Evolutionary conservation across 2,329 filamentous ascomycete species (phyloP).

Genomic region (Trichoderma gracile): DNA sequence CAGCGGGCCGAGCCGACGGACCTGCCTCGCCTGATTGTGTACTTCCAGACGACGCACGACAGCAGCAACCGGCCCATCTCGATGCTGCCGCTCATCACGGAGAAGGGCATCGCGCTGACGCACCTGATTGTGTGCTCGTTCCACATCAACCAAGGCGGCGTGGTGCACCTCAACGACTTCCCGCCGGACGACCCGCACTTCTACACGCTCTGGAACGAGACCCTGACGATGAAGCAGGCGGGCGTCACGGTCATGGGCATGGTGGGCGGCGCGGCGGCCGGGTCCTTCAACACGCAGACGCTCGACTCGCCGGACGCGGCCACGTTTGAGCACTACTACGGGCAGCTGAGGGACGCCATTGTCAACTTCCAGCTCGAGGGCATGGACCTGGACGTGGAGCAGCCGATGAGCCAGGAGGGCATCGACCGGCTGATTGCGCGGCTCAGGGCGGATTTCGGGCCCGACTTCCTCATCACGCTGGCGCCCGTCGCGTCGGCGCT

Average conservation of each 20-base stretch:
- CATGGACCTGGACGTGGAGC: conserved; percentile 76
- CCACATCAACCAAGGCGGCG: conserved; percentile 69
- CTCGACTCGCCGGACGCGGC: conserved; percentile 55
- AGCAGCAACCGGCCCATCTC: conserved; percentile 46
- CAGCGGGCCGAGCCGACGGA: conserved; percentile 24
- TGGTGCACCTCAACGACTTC: conserved; percentile 76
- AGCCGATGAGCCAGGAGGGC: conserved; percentile 66
- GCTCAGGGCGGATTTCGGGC: conserved; percentile 66
- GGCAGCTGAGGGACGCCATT: conserved; percentile 66
- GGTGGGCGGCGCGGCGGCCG: conserved; percentile 78
- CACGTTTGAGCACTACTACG: conserved; percentile 72
- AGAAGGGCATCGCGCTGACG: conserved; percentile 55
- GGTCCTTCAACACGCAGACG: conserved; percentile 56
- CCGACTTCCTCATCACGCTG: conserved; percentile 71
- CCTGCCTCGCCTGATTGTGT: conserved; percentile 49
- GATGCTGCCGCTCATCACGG: conserved; percentile 48
- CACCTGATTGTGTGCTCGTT: conserved; percentile 83
- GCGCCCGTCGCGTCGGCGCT: conserved; percentile 76
- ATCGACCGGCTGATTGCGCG: conserved; percentile 65
- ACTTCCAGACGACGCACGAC: conserved; percentile 52
- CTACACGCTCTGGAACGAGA: conserved; percentile 75
- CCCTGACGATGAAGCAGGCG: conserved; percentile 64
- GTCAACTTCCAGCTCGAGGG: conserved; percentile 62
- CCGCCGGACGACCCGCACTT: conserved; percentile 64
- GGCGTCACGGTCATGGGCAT: conserved; percentile 80